A percentile compares a stretch with the other conserved stretches of the same genome.
phyloP scores from a whole-genome alignment of 345 rosid species.

The Pseudoturritis turrita region DNA sequence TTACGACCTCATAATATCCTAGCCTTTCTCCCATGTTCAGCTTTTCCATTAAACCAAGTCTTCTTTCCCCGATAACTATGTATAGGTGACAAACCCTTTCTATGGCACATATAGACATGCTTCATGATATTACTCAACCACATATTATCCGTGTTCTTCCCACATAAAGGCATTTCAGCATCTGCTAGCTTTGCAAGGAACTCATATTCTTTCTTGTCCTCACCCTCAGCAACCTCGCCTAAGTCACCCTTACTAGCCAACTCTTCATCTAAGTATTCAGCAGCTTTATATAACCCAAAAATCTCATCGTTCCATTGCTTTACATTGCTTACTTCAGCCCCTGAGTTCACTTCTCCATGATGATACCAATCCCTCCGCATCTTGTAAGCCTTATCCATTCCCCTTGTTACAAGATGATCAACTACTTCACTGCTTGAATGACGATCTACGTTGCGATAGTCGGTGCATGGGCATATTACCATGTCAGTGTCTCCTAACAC shows the following conservation, averaged over 20 bases:
- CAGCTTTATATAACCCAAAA: background rate
- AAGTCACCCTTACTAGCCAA: background rate
- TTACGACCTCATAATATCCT: no score
- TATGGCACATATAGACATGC: background rate
- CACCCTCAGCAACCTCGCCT: background rate
- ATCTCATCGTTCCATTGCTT: background rate
- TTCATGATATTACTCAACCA: background rate
- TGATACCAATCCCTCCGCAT: no score
- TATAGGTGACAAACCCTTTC: no score
- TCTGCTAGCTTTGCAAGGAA: background rate
- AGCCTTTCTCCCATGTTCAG: background rate
- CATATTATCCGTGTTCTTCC: background rate
- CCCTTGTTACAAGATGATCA: no score
- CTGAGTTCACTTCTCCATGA: no score
- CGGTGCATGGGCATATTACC: no score
- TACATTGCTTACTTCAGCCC: no score
- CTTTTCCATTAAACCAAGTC: background rate
- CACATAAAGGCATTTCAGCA: background rate
- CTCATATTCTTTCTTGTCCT: background rate
- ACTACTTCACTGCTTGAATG: no score
- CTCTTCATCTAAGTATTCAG: background rate
- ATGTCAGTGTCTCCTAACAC: no score
- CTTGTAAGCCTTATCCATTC: no score
- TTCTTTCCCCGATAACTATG: background rate
- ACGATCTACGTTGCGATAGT: no score